Conservation (phyloP, 2,329 filamentous ascomycete species). For the Scedosporium aurantiacum region DNA sequence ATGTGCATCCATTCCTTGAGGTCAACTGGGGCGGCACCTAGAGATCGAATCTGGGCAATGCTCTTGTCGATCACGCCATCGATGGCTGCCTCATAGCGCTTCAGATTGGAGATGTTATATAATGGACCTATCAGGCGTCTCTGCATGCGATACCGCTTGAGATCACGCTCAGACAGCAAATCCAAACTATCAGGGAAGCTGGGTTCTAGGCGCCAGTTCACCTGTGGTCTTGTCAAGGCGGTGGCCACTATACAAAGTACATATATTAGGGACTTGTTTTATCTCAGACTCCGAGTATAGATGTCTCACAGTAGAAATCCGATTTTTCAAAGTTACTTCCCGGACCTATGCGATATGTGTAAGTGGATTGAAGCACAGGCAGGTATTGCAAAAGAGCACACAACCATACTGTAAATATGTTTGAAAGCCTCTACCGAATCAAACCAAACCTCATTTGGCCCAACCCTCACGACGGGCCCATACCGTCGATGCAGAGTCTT, state of each 20-base stretch:
- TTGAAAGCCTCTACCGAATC: slow-evolving; percentile 35
- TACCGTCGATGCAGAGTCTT: slow-evolving; percentile 33
- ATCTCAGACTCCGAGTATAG: too few species aligned
- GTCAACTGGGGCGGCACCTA: slow-evolving; percentile 30
- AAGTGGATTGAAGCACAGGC: too few species aligned
- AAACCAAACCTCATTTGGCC: slow-evolving; percentile 43
- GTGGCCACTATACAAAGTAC: slow-evolving; percentile 28
- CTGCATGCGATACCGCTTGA: slow-evolving; percentile 35
- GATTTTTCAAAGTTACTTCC: slow-evolving; percentile 39
- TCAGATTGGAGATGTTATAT: slow-evolving; percentile 32
- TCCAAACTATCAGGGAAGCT: slow-evolving; percentile 34
- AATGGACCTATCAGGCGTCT: slow-evolving; percentile 36
- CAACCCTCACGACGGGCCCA: slow-evolving; percentile 40
- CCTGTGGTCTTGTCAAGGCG: slow-evolving; percentile 27
- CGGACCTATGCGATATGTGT: slow-evolving; percentile 21
- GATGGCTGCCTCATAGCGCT: slow-evolving; percentile 28
- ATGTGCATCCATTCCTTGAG: slow-evolving; percentile 48
- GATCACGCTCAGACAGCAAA: slow-evolving; percentile 36
- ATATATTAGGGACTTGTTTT: background rate
- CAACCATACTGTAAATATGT: slow-evolving; percentile 33
- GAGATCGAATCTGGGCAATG: slow-evolving; percentile 22
- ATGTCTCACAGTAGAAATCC: slow-evolving; percentile 36
- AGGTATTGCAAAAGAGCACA: background rate
- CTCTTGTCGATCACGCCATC: slow-evolving; percentile 27
- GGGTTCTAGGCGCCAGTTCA: slow-evolving; percentile 26